Base-by-base conservation (phyloP, 1,284 basidiomycete species). In the Sporisorium exsertum region DNA sequence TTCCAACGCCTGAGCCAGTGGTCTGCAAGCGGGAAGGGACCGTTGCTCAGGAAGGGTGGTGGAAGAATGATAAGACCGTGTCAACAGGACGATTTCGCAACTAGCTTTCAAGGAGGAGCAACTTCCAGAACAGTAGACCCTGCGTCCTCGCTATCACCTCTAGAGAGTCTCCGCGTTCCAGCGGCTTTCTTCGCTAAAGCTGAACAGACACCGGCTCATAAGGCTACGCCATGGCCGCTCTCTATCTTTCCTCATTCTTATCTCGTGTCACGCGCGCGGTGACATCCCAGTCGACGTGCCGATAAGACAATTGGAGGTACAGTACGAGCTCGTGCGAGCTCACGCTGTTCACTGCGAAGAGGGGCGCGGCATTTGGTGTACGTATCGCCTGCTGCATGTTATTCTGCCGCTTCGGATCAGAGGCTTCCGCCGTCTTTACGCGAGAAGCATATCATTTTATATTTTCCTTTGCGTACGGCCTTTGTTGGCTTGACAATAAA, bases 321-420 rank as follows among this genome's bases (percentile, higher is more conserved):
- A n/a, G n/a, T 47, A 18, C 49, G 32, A 51, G n/a, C 5, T 33
- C 33, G 15, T 52, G 50, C 50, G 49, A n/a, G n/a, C n/a, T n/a
- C n/a, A n/a, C n/a, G n/a, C n/a, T n/a, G n/a, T n/a, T n/a, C n/a
- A n/a, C n/a, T n/a, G n/a, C n/a, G n/a, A n/a, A n/a, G n/a, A 47
- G 29, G 22, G 22, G 50, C 12, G 4, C 20, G 49, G 10, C 27
- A n/a, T 33, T 20, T 6, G 15, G 6, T 22, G 32, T 29, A 8
- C 37, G 37, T 40, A 16, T 40, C 37, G 37, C 37, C 18, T 40
- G 37, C 37, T 40, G 16, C 18, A 18, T 2, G 27, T 22, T 37
- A 59, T 57, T 43, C 56, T 60, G 56, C 47, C 5, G 10, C 29
- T 32, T 64, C 67, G 62, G 67, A 70, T n/a, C 20, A 70, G 42